Percentiles rank a stretch among this genome's conserved stretches.
phyloP scores from a whole-genome alignment of 352 stramenopile genomes.

The Pythium diclinum region DNA sequence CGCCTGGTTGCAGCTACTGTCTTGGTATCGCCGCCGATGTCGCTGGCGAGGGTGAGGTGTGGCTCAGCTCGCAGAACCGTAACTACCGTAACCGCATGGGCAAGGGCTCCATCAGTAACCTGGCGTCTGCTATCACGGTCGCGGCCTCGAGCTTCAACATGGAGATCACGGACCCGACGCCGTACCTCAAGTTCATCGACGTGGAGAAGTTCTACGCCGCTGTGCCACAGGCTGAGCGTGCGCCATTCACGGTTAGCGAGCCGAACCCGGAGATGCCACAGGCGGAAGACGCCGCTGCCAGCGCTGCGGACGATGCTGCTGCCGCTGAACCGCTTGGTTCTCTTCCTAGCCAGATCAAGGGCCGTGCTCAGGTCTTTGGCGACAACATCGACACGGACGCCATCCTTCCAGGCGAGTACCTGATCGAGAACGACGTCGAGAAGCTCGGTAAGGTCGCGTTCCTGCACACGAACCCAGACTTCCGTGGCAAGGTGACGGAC shows the following conservation, averaged over 20 bases:
- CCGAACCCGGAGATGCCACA: constrained; percentile 48
- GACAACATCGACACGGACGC: constrained; percentile 89
- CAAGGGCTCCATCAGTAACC: constrained; percentile 74
- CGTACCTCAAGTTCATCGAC: constrained; percentile 74
- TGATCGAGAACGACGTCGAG: constrained; percentile 86
- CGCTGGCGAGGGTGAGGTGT: constrained; percentile 77
- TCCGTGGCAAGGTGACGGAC: constrained; percentile 71
- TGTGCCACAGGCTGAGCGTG: constrained; percentile 46
- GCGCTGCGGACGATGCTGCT: constrained; percentile 28
- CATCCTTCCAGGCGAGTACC: constrained; percentile 77
- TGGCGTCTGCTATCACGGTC: constrained; percentile 77
- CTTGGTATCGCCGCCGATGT: constrained; percentile 82
- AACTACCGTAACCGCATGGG: constrained; percentile 90
- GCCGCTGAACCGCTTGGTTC: constrained; percentile 32
- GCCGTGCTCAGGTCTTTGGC: constrained; percentile 77
- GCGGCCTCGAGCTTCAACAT: constrained; percentile 82
- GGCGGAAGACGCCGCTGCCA: constrained; percentile 15
- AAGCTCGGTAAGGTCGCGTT: constrained; percentile 82
- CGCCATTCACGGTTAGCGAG: constrained; percentile 46
- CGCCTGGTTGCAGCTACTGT: constrained; percentile 78
- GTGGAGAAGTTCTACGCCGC: constrained; percentile 59
- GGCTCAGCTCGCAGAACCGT: constrained; percentile 80
- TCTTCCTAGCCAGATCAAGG: constrained; percentile 45
- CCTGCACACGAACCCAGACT: constrained; percentile 83
- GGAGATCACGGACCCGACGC: constrained; percentile 71